A percentile compares a stretch with the other conserved stretches of the same genome.
phyloP scores from a whole-genome alignment of 1,139 yeast species.

The Diutina rugosa region DNA sequence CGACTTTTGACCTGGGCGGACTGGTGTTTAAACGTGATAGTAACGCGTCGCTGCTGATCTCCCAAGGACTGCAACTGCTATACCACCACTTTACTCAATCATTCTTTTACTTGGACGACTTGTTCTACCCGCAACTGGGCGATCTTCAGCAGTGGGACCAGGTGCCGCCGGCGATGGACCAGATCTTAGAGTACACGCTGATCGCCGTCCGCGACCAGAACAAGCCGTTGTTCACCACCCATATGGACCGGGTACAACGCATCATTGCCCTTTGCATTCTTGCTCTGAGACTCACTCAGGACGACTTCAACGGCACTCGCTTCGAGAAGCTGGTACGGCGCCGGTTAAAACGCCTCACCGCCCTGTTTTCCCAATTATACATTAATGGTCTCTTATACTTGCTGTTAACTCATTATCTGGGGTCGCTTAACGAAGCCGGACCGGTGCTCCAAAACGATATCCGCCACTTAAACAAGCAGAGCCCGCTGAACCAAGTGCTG shows the following conservation, averaged over 20 bases:
- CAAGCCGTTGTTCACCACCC: slow-evolving; percentile 36
- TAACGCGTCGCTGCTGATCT: slow-evolving; percentile 18
- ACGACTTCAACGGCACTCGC: slow-evolving; percentile 32
- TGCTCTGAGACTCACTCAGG: slow-evolving; percentile 38
- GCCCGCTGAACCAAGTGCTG: slow-evolving; percentile 4
- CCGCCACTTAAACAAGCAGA: slow-evolving; percentile 17
- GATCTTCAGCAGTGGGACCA: slow-evolving; percentile 52
- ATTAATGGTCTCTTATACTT: slow-evolving; percentile 46
- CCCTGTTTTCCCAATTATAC: slow-evolving; percentile 45
- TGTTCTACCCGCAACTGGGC: slow-evolving; percentile 43
- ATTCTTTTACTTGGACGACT: slow-evolving; percentile 23
- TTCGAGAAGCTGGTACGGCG: slow-evolving; percentile 32
- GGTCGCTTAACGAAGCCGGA: slow-evolving; percentile 13
- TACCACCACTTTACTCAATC: slow-evolving; percentile 34
- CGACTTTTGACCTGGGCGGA: slow-evolving; percentile 6
- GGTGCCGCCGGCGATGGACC: slow-evolving; percentile 30
- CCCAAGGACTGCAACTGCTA: slow-evolving; percentile 15
- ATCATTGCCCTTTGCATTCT: slow-evolving; percentile 34
- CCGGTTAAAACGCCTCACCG: slow-evolving; percentile 36
- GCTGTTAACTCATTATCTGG: slow-evolving; percentile 23
- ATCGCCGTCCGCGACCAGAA: slow-evolving; percentile 37
- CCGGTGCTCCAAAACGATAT: slow-evolving; percentile 20
- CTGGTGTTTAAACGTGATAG: slow-evolving; percentile 28
- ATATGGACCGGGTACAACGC: slow-evolving; percentile 38
- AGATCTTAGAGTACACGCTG: slow-evolving; percentile 31